Conservation (phyloP, 768 basidiomycete species). For the Mycena alexandri region DNA sequence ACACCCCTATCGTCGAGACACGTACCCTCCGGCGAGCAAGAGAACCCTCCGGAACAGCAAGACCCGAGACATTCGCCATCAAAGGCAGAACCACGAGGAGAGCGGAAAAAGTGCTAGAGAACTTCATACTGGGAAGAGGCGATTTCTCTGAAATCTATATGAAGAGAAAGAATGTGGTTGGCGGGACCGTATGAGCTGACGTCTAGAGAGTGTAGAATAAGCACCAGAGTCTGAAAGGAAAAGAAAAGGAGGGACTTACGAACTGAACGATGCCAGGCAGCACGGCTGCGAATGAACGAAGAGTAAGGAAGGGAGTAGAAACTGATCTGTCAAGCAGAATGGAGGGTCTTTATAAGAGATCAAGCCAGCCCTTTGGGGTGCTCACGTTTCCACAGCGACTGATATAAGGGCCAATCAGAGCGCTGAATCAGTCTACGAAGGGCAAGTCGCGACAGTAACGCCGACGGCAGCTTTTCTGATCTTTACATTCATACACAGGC, state of each 20-base stretch:
- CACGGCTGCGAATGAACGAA: constrained; percentile 63
- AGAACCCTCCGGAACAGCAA: constrained; percentile 40
- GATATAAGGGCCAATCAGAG: constrained; percentile 17
- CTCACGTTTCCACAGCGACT: constrained; percentile 16
- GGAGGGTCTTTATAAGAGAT: constrained; percentile 37
- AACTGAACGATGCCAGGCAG: constrained; percentile 53
- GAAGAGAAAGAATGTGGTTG: constrained; percentile 51
- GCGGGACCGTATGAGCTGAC: constrained; percentile 46
- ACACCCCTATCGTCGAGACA: no score
- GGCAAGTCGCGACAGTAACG: constrained; percentile 4
- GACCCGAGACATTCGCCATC: constrained; percentile 49
- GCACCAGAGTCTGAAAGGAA: constrained; percentile 41
- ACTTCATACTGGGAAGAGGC: constrained; percentile 61
- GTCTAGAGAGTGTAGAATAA: constrained; percentile 41
- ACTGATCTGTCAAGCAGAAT: constrained; percentile 28
- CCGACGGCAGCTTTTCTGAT: constrained; percentile 8
- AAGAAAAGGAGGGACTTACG: constrained; percentile 29
- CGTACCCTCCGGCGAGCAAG: constrained; percentile 36
- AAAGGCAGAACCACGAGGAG: constrained; percentile 57
- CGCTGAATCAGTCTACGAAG: constrained; percentile 10
- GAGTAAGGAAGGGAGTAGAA: constrained; percentile 42
- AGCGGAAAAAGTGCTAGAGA: constrained; percentile 55
- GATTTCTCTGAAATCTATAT: constrained; percentile 63
- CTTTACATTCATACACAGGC: not conserved
- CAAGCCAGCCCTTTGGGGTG: not conserved